phyloP scores from a whole-genome alignment of 1,139 yeast genomes.

The Candida tetrigidarum region DNA sequence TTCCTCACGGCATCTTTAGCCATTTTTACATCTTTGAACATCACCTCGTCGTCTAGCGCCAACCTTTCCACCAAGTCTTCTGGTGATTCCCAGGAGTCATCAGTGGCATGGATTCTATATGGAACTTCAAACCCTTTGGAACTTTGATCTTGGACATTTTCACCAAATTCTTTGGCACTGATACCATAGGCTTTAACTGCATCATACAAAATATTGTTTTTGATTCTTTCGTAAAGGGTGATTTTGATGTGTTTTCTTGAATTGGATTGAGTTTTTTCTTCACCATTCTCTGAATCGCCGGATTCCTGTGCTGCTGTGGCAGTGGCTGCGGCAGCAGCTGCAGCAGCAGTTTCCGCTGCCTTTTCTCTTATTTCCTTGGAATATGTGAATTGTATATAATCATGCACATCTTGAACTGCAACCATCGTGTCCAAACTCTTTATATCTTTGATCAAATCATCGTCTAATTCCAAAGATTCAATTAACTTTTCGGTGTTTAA shows the following conservation, averaged over 20 bases:
- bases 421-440: constrained; percentile 66
- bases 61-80: constrained; percentile 61
- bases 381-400: constrained; percentile 80
- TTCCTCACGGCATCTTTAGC: constrained; percentile 78
- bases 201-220: constrained; percentile 66
- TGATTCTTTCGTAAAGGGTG: constrained; percentile 76
- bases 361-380: constrained; percentile 67
- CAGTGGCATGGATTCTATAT: constrained; percentile 74
- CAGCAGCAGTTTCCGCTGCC: too few relatives aligned
- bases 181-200: constrained; percentile 79
- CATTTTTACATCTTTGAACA: constrained; percentile 60
- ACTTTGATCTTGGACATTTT: constrained; percentile 71
- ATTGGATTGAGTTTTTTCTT: constrained; percentile 14
- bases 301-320: constrained; percentile 17
- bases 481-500: constrained; percentile 63
- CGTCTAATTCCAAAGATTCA: constrained; percentile 57
- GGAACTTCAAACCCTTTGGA: constrained; percentile 48
- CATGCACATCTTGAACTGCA: constrained; percentile 87
- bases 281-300: constrained; percentile 17
- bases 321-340: too few relatives aligned
- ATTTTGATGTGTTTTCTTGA: constrained; percentile 72
- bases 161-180: constrained; percentile 79
- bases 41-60: constrained; percentile 56
- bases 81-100: constrained; percentile 72
- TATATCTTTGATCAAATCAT: constrained; percentile 60